Evolutionary conservation across 2,329 filamentous ascomycete species (phyloP).

Genomic region (Cercospora janseana): DNA sequence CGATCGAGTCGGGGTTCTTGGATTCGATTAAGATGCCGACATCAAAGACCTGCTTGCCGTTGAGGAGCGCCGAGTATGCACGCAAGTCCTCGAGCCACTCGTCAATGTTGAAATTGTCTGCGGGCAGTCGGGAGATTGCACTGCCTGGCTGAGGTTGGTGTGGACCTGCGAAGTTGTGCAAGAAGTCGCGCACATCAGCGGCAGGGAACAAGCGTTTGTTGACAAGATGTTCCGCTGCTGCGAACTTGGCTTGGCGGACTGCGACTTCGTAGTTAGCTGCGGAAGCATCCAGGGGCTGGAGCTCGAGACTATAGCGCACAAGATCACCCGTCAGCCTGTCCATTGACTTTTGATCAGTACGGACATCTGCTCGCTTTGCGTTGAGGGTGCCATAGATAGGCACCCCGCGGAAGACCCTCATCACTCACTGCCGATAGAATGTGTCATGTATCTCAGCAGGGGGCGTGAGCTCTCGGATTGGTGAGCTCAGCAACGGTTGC

Average conservation of each 20-base stretch:
- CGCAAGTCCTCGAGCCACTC: not conserved
- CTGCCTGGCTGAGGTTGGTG: not conserved
- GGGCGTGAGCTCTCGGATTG: no score
- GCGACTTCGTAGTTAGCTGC: not conserved
- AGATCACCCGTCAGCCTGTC: not conserved
- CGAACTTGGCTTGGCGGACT: not conserved
- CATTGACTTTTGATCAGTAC: not conserved
- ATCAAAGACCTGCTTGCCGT: not conserved
- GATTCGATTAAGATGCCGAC: not conserved
- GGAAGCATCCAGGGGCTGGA: not conserved
- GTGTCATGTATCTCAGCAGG: no score
- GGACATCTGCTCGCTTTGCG: not conserved
- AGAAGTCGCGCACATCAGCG: not conserved
- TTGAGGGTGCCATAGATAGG: not conserved
- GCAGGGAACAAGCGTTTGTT: not conserved
- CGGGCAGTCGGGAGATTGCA: not conserved
- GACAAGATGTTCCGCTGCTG: not conserved
- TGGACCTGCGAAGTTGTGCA: not conserved
- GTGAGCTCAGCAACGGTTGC: no score
- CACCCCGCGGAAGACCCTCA: not conserved
- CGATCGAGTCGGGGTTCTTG: not conserved
- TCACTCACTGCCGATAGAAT: no score
- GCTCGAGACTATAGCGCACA: not conserved
- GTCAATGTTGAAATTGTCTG: not conserved
- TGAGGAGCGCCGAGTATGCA: not conserved